Evolutionary conservation across 2,329 filamentous ascomycete genomes (phyloP).

Genomic region (Penicillium sp.): DNA sequence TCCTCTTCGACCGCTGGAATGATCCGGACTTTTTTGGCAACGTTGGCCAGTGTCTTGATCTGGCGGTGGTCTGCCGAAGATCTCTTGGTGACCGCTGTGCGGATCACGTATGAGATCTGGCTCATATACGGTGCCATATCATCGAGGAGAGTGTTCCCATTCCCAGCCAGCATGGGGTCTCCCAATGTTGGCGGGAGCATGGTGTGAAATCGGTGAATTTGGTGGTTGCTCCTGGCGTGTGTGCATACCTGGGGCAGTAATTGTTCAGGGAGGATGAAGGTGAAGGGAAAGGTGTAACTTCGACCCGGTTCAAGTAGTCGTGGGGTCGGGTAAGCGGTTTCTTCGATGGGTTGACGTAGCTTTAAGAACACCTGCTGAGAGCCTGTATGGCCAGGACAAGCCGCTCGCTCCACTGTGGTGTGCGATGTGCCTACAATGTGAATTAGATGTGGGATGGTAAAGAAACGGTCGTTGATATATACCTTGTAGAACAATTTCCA

Average conservation of each 20-base stretch:
- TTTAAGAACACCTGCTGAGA: slow-evolving; percentile 58
- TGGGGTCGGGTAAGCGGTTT: slow-evolving; percentile 50
- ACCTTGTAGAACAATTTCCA: slow-evolving; percentile 57
- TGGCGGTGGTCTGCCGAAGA: slow-evolving; percentile 35
- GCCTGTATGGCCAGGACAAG: slow-evolving; percentile 51
- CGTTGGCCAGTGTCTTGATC: slow-evolving; percentile 45
- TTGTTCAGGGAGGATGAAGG: slow-evolving; percentile 58
- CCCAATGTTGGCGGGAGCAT: slow-evolving; percentile 59
- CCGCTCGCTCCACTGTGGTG: slow-evolving; percentile 53
- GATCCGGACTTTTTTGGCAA: slow-evolving; percentile 54
- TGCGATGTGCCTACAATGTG: slow-evolving; percentile 44
- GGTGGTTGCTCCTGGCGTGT: slow-evolving; percentile 49
- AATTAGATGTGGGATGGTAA: background rate
- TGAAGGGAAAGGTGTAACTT: slow-evolving; percentile 57
- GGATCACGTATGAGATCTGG: slow-evolving; percentile 55
- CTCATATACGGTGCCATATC: slow-evolving; percentile 61
- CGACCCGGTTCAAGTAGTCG: slow-evolving; percentile 51
- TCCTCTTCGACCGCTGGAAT: slow-evolving; percentile 56
- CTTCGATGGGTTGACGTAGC: slow-evolving; percentile 55
- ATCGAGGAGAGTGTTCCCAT: slow-evolving; percentile 50
- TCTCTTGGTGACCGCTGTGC: slow-evolving; percentile 43
- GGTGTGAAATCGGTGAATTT: slow-evolving; percentile 53
- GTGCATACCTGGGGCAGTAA: slow-evolving; percentile 57
- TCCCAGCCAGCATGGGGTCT: slow-evolving; percentile 50
- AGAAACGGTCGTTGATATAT: background rate